These are phyloP conservation scores for Podaxis sp. DNA, from an alignment of 768 basidiomycete species.

Conservation along the genomic window DNA sequence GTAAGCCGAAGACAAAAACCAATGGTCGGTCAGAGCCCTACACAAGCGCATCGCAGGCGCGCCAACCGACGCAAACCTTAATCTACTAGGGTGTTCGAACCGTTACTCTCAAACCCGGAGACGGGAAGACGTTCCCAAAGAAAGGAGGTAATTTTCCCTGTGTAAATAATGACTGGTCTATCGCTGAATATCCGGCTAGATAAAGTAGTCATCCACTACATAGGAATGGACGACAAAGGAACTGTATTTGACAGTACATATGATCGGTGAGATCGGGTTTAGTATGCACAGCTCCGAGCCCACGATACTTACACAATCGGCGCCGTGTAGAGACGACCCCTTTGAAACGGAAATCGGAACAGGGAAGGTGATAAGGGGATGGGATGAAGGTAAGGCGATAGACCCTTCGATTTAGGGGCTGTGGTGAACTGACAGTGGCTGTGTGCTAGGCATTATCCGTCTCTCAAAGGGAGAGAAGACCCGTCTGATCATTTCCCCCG, in stretches of 20 bases:
- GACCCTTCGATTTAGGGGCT: neutral
- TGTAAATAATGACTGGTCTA: neutral
- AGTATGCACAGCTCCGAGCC: neutral
- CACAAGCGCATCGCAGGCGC: neutral
- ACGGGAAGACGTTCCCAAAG: conserved; percentile 63
- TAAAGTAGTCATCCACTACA: conserved; percentile 74
- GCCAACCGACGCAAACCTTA: neutral
- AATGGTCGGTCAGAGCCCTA: neutral
- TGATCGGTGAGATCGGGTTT: conserved; percentile 52
- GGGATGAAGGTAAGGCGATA: conserved; percentile 75
- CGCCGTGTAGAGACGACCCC: conserved; percentile 43
- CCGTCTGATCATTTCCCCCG: conserved; percentile 58
- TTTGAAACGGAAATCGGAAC: conserved; percentile 75
- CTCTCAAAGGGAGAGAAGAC: conserved; percentile 79
- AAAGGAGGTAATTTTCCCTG: conserved; percentile 48
- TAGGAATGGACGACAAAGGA: conserved; percentile 66
- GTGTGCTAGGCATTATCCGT: conserved; percentile 61
- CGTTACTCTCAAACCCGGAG: conserved; percentile 53
- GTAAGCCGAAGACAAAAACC: neutral
- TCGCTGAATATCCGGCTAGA: conserved; percentile 38
- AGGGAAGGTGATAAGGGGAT: conserved; percentile 84
- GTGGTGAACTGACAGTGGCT: conserved; percentile 2
- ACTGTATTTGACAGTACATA: conserved; percentile 71
- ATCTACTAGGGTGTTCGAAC: conserved; percentile 64
- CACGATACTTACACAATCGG: neutral